These are phyloP conservation scores for Epichloe hybrida DNA, from an alignment of 2,329 filamentous ascomycete genomes.

Conservation along the genomic window DNA sequence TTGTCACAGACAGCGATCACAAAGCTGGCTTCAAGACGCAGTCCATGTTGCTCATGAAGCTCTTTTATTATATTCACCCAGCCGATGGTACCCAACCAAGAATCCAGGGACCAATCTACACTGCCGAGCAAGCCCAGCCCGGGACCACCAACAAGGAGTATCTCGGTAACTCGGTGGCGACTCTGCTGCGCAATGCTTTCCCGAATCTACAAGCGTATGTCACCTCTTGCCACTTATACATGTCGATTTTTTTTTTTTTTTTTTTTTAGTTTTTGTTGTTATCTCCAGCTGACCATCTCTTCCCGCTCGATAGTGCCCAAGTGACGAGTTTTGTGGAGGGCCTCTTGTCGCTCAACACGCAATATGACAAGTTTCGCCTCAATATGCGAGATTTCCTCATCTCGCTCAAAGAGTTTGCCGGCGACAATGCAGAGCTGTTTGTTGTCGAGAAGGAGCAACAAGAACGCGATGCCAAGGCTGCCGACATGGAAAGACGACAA, in stretches of 20 bases:
- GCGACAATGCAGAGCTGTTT: slow-evolving; percentile 88
- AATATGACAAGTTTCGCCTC: slow-evolving; percentile 89
- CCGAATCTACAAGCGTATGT: slow-evolving; percentile 81
- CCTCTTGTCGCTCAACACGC: slow-evolving; percentile 75
- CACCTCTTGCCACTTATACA: not conserved
- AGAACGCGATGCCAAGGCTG: slow-evolving; percentile 68
- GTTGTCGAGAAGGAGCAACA: slow-evolving; percentile 91
- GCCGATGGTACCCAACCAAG: slow-evolving; percentile 58
- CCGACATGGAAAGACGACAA: slow-evolving; percentile 81
- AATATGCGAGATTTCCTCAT: slow-evolving; percentile 95
- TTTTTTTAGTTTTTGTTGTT: not conserved
- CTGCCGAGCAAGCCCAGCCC: slow-evolving; percentile 62
- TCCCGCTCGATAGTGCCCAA: slow-evolving; percentile 47
- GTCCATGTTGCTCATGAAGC: slow-evolving; percentile 80
- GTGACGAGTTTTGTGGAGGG: slow-evolving; percentile 83
- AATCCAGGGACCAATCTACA: slow-evolving; percentile 86
- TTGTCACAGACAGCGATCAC: slow-evolving; percentile 93
- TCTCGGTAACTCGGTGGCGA: slow-evolving; percentile 74
- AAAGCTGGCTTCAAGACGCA: slow-evolving; percentile 99
- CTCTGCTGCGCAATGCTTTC: slow-evolving; percentile 78
- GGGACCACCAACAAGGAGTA: slow-evolving; percentile 89
- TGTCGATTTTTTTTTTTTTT: not conserved
- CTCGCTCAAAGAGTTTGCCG: slow-evolving; percentile 90
- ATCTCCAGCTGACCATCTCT: slow-evolving; percentile 20
- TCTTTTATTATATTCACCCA: slow-evolving; percentile 89